Base-by-base conservation (phyloP, 306 rosid genomes). In the Macrotyloma uniflorum region DNA sequence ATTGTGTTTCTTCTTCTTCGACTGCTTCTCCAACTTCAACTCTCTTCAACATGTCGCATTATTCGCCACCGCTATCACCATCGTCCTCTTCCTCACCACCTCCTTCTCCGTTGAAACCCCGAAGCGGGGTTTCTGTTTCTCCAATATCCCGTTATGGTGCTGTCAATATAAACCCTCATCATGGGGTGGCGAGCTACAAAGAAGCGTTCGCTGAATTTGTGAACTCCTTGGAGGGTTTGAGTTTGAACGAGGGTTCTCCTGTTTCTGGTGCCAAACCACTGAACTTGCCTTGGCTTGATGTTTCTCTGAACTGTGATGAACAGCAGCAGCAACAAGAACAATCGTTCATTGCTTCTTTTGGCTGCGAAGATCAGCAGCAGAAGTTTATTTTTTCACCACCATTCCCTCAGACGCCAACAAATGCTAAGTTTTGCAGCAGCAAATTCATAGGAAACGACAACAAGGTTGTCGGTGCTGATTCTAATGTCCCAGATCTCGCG, bases 1-100 rank as follows among this genome's bases (percentile, higher is more conserved):
- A 83, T 43, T 51, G 36, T 20, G 13, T 1, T 7, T 6, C 42
- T 4, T 42, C 47, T 3, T 12, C 47, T 3, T 42, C 47, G 15
- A 42, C 88, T n/a, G 80, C 85, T 4, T 93, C 98, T 0, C 98
- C 98, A 5, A 92, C 97, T 8, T 95, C 98, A 0, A 89, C 98
- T 0, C 91, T 94, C 28, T 64, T 88, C 5, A 85, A 86, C 12
- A 85, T 85, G 80, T 87, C 96, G 5, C 92, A 89, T 79, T 76
- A 85, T 8, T 93, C 98, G 0, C 98, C 97, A 0, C 93, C 97
- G 5, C 68, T 86, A 14, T 93, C 97, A 0, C 96, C 97, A 1
- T 91, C 93, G 0, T 91, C 96, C 0, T 82, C 91, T 1, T 70
- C 90, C 1, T 94, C 98, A 0, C 96, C 93, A 0, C 95, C 93